Evolutionary conservation across 2,329 filamentous ascomycete genomes (phyloP).

Genomic region (Aspergillus latus): DNA sequence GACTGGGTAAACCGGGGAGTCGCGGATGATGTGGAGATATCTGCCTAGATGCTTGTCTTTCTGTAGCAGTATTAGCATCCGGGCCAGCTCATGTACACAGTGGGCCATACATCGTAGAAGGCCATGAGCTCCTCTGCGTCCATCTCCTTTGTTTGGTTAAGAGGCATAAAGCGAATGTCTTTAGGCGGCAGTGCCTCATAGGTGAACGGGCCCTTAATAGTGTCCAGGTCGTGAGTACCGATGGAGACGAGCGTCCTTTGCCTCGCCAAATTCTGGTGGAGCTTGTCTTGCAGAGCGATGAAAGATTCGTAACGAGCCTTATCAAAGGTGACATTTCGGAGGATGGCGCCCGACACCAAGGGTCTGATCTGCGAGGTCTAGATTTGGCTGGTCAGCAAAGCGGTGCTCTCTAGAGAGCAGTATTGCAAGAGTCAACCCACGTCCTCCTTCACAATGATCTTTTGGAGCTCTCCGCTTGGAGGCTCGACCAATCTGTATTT

Average conservation of each 20-base stretch:
- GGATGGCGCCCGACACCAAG: conserved; percentile 82
- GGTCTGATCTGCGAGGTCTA: conserved; percentile 77
- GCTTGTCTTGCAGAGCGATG: conserved; percentile 95
- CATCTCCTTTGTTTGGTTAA: conserved; percentile 92
- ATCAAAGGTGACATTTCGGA: conserved; percentile 89
- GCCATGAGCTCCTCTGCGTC: conserved; percentile 84
- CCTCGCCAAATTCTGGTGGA: conserved; percentile 92
- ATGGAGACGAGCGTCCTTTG: conserved; percentile 94
- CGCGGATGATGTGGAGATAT: conserved; percentile 90
- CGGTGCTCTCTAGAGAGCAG: no score
- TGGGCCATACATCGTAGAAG: conserved; percentile 69
- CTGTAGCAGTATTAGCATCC: conserved; percentile 41
- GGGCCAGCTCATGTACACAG: neutral
- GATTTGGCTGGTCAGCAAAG: conserved; percentile 5
- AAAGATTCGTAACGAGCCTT: conserved; percentile 92
- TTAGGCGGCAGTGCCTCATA: conserved; percentile 92
- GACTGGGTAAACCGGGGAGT: conserved; percentile 91
- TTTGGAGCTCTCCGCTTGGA: conserved; percentile 70
- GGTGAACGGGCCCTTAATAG: conserved; percentile 88
- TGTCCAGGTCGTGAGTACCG: conserved; percentile 94
- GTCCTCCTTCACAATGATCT: conserved; percentile 73
- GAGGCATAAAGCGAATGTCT: conserved; percentile 83
- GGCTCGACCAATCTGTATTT: conserved; percentile 76
- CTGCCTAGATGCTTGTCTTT: conserved; percentile 88
- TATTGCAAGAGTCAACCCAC: conserved; percentile 35